phyloP scores from a whole-genome alignment of 441 rosid species.

The Isatis lusitanica region DNA sequence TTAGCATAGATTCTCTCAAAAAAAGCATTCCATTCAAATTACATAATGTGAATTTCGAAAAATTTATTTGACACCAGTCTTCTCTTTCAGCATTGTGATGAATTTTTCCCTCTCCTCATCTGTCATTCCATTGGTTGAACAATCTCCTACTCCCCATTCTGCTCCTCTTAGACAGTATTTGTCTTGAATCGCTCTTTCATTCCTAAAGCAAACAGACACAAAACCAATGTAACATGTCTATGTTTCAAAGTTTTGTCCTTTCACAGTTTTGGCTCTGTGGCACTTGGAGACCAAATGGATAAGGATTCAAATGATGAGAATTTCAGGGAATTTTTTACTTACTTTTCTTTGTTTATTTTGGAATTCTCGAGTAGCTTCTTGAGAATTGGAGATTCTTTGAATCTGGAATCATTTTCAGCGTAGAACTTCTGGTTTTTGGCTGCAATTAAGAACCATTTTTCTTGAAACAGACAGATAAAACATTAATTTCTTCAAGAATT shows the following conservation, averaged over 20 bases:
- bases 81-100: slow-evolving; percentile 77
- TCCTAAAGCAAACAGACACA: slow-evolving; percentile 41
- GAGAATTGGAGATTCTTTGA: slow-evolving; percentile 77
- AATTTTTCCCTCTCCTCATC: slow-evolving; percentile 68
- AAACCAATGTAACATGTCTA: not conserved
- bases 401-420: slow-evolving; percentile 73
- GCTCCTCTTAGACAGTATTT: slow-evolving; percentile 92
- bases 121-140: slow-evolving; percentile 80
- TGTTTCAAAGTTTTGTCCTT: slow-evolving; percentile 8
- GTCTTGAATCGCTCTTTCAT: slow-evolving; percentile 58
- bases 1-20: slow-evolving; percentile 28
- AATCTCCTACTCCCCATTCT: slow-evolving; percentile 96
- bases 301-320: not conserved
- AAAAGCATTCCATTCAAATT: slow-evolving; percentile 13
- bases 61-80: slow-evolving; percentile 44
- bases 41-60: not conserved
- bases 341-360: slow-evolving; percentile 78
- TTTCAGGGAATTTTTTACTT: slow-evolving; percentile 2
- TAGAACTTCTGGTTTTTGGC: slow-evolving; percentile 91
- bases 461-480: not conserved
- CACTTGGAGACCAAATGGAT: not conserved
- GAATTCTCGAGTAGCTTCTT: slow-evolving; percentile 78
- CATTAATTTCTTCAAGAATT: not conserved
- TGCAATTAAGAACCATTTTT: slow-evolving; percentile 35
- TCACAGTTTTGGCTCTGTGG: not conserved